Conservation (phyloP, 2,329 filamentous ascomycete species). For the Gnomoniopsis sp. region DNA sequence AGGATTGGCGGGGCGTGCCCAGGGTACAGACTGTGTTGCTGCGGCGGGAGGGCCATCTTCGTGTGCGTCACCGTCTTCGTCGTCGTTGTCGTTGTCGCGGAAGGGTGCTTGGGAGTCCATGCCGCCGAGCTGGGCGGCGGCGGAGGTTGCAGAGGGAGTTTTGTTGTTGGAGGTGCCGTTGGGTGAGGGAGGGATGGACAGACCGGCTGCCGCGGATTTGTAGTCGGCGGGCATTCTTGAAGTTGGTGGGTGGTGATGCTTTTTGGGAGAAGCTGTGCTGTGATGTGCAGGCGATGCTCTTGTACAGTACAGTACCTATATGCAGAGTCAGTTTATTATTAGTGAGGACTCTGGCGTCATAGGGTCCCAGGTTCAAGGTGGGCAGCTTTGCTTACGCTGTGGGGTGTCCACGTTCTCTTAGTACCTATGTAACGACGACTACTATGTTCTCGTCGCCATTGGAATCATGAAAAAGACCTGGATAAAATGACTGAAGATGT, state of each 20-base stretch:
- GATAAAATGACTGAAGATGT: no score
- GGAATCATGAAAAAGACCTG: no score
- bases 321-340: no score
- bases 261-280: no score
- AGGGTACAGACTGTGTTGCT: slow-evolving; percentile 36
- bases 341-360: no score
- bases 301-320: no score
- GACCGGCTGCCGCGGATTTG: slow-evolving; percentile 45
- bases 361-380: no score
- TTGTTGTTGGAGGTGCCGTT: slow-evolving; percentile 16
- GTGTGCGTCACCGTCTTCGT: slow-evolving; percentile 18
- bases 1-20: slow-evolving; percentile 23
- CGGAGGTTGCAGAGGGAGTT: slow-evolving; percentile 26
- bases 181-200: slow-evolving; percentile 39
- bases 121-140: slow-evolving; percentile 26
- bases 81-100: slow-evolving; percentile 25
- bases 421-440: no score
- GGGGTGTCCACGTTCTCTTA: no score
- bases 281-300: no score
- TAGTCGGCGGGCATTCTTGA: slow-evolving; percentile 49
- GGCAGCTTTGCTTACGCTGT: no score
- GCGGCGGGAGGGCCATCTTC: slow-evolving; percentile 34
- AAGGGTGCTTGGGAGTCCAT: slow-evolving; percentile 21
- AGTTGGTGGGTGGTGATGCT: neutral
- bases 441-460: no score